Evolutionary conservation across 768 basidiomycete species (phyloP).

Genomic region (Pluteus cervinus): DNA sequence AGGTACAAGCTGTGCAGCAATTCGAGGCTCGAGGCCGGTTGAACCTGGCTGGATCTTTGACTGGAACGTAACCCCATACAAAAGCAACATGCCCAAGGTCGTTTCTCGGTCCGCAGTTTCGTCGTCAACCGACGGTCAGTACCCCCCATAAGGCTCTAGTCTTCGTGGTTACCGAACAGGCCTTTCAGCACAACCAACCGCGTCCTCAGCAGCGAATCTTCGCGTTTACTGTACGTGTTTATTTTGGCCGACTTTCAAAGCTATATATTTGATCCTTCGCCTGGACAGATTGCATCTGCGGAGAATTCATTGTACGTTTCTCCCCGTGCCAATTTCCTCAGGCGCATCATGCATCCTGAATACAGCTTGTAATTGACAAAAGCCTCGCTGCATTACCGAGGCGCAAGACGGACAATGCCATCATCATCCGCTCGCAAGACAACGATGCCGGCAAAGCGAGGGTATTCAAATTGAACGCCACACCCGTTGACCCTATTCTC

Average conservation of each 20-base stretch:
- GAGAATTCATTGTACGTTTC: slow-evolving; percentile 72
- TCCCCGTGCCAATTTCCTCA: background rate
- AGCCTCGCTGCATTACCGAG: slow-evolving; percentile 61
- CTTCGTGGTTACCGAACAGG: background rate
- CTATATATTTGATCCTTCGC: slow-evolving; percentile 7
- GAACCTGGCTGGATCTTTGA: no score
- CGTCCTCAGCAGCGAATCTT: slow-evolving; percentile 70
- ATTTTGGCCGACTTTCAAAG: slow-evolving; percentile 11
- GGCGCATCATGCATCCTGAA: background rate
- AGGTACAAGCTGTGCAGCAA: no score
- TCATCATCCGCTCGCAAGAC: slow-evolving; percentile 73
- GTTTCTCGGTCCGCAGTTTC: slow-evolving; percentile 85
- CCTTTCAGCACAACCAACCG: slow-evolving; percentile 64
- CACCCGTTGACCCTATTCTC: slow-evolving; percentile 60
- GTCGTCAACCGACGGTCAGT: slow-evolving; percentile 78
- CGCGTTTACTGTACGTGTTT: slow-evolving; percentile 76
- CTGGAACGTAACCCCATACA: no score
- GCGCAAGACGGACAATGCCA: slow-evolving; percentile 73
- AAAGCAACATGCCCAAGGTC: slow-evolving; percentile 84
- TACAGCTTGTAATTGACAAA: slow-evolving; percentile 78
- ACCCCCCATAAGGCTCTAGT: background rate
- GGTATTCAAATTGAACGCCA: slow-evolving; percentile 86
- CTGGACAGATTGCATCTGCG: slow-evolving; percentile 73
- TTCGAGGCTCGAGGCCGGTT: no score
- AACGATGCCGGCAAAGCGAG: slow-evolving; percentile 48